Percentiles rank a stretch among this genome's conserved stretches.
Evolutionary conservation across 2,329 filamentous ascomycete species (phyloP).

Genomic region (Diaporthe sp.): DNA sequence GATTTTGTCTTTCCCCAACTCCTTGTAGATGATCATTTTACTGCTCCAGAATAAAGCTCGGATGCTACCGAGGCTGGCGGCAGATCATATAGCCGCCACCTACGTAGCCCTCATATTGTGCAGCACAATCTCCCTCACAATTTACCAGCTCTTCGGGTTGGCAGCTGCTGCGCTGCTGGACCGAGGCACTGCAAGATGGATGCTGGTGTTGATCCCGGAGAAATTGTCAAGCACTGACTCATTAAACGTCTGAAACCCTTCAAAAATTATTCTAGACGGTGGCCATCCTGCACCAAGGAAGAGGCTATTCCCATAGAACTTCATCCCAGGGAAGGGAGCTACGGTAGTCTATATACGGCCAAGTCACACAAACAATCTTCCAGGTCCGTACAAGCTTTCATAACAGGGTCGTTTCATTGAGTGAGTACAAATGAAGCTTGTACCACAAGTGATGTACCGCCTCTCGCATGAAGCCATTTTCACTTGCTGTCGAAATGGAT

Average conservation of each 20-base stretch:
- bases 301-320: neutral
- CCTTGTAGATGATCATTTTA: constrained; percentile 31
- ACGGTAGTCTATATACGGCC: neutral
- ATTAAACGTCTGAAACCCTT: neutral
- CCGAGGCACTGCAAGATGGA: constrained; percentile 2
- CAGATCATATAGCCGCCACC: constrained; percentile 18
- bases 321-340: neutral
- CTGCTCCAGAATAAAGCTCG: constrained; percentile 16
- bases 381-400: neutral
- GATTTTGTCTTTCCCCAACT: constrained; percentile 18
- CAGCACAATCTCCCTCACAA: constrained; percentile 15
- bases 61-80: constrained; percentile 32
- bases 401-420: neutral
- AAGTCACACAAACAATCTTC: neutral
- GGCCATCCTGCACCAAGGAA: neutral
- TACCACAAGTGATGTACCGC: neutral
- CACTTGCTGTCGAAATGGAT: neutral
- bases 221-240: neutral
- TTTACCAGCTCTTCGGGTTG: constrained; percentile 19
- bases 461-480: no score
- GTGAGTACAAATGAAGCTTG: constrained; percentile 1
- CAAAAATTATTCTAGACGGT: neutral
- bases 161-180: constrained; percentile 17
- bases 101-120: neutral
- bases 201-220: constrained; percentile 13